phyloP scores from a whole-genome alignment of 805 yeast genomes.

The Cyberlindnera japonica region DNA sequence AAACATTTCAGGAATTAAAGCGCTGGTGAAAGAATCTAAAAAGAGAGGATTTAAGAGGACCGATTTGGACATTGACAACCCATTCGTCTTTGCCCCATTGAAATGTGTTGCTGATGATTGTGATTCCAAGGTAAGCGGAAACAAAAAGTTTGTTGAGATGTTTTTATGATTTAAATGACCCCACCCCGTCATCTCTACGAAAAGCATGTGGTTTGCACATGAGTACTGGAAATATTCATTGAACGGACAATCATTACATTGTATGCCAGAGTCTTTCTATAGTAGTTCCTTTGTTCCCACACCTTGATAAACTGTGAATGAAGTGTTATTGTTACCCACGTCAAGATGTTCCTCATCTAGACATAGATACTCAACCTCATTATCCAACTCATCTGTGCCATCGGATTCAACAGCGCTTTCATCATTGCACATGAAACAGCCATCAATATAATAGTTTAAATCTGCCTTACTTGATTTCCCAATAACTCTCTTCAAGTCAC shows the following conservation, averaged over 20 bases:
- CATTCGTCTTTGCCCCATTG: constrained; percentile 50
- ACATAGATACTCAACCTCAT: background rate
- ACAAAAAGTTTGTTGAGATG: constrained; percentile 53
- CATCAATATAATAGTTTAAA: constrained; percentile 18
- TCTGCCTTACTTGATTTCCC: constrained; percentile 27
- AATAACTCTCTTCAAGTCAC: constrained; percentile 17
- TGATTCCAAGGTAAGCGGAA: constrained; percentile 38
- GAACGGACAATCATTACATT: background rate
- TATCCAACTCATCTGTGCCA: background rate
- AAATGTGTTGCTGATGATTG: constrained; percentile 57
- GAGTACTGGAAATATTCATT: background rate
- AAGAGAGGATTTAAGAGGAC: constrained; percentile 20
- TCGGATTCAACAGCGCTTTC: constrained; percentile 4
- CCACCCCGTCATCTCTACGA: background rate
- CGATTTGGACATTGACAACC: constrained; percentile 28
- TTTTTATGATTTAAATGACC: constrained; percentile 31
- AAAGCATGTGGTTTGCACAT: background rate
- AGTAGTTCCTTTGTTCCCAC: constrained; percentile 1
- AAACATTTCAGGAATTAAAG: constrained; percentile 47
- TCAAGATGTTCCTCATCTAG: background rate
- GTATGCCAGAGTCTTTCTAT: background rate
- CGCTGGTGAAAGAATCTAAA: constrained; percentile 17
- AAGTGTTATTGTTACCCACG: background rate
- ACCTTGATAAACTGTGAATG: background rate
- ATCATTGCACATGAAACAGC: constrained; percentile 10